Evolutionary conservation across 306 rosid species (phyloP), one percentile per base, ranked within the genome.

Genomic region (Quercus variabilis): DNA sequence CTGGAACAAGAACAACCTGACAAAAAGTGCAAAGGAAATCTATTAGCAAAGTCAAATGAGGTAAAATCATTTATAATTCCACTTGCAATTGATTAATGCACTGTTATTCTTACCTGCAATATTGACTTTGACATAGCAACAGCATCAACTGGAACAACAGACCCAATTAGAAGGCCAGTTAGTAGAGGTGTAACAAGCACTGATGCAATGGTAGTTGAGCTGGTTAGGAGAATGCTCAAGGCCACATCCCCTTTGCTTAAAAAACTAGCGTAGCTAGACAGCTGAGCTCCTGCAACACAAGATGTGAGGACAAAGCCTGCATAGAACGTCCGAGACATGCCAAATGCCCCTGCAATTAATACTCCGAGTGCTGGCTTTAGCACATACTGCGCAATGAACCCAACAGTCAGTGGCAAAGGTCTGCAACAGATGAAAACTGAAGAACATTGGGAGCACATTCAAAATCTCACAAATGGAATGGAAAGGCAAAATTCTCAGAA

Each of bases 251-350:
- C 98, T 86, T 95, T 95, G 88, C 99, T 90, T 77, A 95, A 83
- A 80, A 93, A 93, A 83, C 90, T 95, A 58, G 98, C 99, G 43
- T 93, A 95, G 87, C 93, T 93, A 60, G 99, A 95, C 4, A 95
- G 82, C 82, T 95, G 99, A 80, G 99, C 99, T 72, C 99, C 99
- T 23, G 96, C 89, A 85, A 95, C 99, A 86, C 98, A 93, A 65
- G 98, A 82, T 46, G 89, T 86, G 82, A 95, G 96, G 82, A 95
- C 90, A 88, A 95, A 95, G 72, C 99, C 99, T 0, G 97, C 89
- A 63, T 84, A 93, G 85, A 95, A 93, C 86, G 89, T 85, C 74
- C 81, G 85, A 13, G 99, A 78, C 78, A 95, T 38, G 25, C 96
- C 94, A 69, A 90, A 90, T 18, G 87, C 94, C 76, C 82, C 90